These are phyloP conservation scores for Chenopodium quinoa DNA, from an alignment of 148 eudicot species.

Conservation along the genomic window DNA sequence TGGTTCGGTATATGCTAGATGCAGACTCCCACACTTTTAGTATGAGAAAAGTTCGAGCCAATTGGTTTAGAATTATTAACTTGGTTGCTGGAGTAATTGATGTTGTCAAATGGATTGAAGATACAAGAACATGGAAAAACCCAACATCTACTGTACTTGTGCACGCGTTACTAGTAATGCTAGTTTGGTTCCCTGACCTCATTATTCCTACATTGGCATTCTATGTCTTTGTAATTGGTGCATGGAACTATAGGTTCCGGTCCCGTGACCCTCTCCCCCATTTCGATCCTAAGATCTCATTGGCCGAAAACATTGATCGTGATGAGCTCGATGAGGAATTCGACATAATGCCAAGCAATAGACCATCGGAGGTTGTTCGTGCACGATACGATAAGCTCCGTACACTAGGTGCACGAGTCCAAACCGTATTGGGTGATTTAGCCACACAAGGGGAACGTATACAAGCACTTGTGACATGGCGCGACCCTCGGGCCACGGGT, in stretches of 20 bases:
- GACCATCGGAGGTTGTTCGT: conserved; percentile 56
- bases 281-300: conserved; percentile 73
- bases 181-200: conserved; percentile 93
- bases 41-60: conserved; percentile 84
- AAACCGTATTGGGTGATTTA: conserved; percentile 62
- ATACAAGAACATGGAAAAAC: conserved; percentile 88
- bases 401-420: conserved; percentile 69
- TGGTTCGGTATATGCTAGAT: conserved; percentile 66
- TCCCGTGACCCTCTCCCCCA: conserved; percentile 56
- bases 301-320: conserved; percentile 64
- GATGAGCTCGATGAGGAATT: conserved; percentile 95
- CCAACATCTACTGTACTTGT: conserved; percentile 82
- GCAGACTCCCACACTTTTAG: conserved; percentile 74
- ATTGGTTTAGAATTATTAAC: conserved; percentile 73
- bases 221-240: conserved; percentile 70
- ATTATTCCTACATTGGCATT: conserved; percentile 78
- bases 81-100: conserved; percentile 65
- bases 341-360: conserved; percentile 57
- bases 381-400: conserved; percentile 81
- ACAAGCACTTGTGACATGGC: conserved; percentile 83
- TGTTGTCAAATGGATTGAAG: conserved; percentile 71
- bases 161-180: conserved; percentile 75
- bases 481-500: conserved; percentile 89
- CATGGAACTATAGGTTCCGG: conserved; percentile 79
- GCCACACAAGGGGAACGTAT: conserved; percentile 86